Evolutionary conservation across 2,329 filamentous ascomycete species (phyloP), one percentile per base, ranked within the genome.

Genomic region (Phaeoacremonium minimum): DNA sequence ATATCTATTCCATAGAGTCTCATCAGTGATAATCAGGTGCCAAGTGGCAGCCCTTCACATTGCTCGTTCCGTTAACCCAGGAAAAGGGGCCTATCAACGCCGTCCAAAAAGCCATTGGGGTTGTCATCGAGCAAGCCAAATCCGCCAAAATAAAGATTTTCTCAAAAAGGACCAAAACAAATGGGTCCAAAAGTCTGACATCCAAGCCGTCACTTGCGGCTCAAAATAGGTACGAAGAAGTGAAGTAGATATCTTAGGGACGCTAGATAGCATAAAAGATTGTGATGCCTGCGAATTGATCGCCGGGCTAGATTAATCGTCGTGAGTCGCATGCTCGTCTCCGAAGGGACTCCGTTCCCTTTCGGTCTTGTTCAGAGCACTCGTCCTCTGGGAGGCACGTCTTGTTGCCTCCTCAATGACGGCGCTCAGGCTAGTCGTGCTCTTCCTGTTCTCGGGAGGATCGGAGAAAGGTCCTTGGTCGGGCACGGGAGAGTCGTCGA

Each of bases 381-480:
- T 31, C 52, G 48, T 31, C 43, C 48, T 60, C 40, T 54, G 60
- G 32, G 60, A 64, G 18, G 53, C 64, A 46, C 56, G 56, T 44
- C 53, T 62, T 42, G 64, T 62, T 4, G 73, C 65, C 42, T 77
- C 73, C 48, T 78, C 73, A 15, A 72, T 72, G 18, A 80, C 70
- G 5, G 73, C 70, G 38, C 73, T 73, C 11, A 82, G 60, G 30
- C 64, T 72, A 11, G 62, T 64, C 11, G 60, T 63, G 44, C 64
- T 72, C 40, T 58, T 61, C 47, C 36, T 39, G 35, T 46, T 47
- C 35, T 52, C 48, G 3, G 72, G 68, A 3, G 75, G 76, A 43
- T 81, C 78, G 7, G 70, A 68, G 52, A 83, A 83, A 1, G 78
- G 77, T 1, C 77, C 70, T 47, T 77, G 68, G 41, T 76, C 71